Evolutionary conservation across 2,329 filamentous ascomycete genomes (phyloP).

Genomic region (Lasiodiplodia sp.): DNA sequence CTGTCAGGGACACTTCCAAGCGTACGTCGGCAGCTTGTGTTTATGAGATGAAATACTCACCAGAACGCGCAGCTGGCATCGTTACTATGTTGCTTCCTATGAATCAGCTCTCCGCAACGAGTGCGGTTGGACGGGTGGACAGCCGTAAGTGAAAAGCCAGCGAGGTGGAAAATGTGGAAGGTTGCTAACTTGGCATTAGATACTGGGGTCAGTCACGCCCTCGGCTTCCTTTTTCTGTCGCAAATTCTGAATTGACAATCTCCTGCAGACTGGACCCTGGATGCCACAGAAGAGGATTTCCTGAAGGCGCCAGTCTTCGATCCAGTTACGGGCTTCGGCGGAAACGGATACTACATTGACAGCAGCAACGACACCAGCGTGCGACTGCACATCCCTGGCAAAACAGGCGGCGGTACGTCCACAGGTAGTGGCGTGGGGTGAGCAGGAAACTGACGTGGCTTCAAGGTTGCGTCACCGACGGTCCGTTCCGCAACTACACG

Average conservation of each 20-base stretch:
- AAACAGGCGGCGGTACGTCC: slow-evolving; percentile 15
- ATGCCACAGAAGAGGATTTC: slow-evolving; percentile 17
- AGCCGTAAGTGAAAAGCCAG: slow-evolving; percentile 7
- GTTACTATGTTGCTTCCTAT: slow-evolving; percentile 17
- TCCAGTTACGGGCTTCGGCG: slow-evolving; percentile 28
- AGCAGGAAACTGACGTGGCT: slow-evolving; percentile 41
- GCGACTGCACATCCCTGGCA: slow-evolving; percentile 15
- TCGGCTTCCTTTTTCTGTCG: not conserved
- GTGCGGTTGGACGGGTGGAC: slow-evolving; percentile 21
- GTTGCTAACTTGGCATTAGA: not conserved
- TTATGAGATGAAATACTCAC: not conserved
- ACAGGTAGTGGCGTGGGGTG: not conserved
- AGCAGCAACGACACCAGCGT: slow-evolving; percentile 25
- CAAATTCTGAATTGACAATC: not conserved
- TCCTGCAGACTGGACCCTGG: slow-evolving; percentile 28
- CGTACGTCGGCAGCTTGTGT: not conserved
- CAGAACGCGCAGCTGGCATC: not conserved
- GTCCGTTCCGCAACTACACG: slow-evolving; percentile 58
- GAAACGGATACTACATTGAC: slow-evolving; percentile 29
- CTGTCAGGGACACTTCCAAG: slow-evolving; percentile 23
- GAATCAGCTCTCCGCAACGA: slow-evolving; percentile 21
- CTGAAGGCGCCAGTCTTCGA: slow-evolving; percentile 29
- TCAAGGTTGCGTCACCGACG: slow-evolving; percentile 58
- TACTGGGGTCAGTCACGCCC: slow-evolving; percentile 20
- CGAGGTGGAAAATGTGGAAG: not conserved